Percentiles rank a stretch among this genome's conserved stretches.
These are phyloP conservation scores for Leccinum glutinopallens DNA, from an alignment of 1,284 basidiomycete genomes.

Conservation along the genomic window DNA sequence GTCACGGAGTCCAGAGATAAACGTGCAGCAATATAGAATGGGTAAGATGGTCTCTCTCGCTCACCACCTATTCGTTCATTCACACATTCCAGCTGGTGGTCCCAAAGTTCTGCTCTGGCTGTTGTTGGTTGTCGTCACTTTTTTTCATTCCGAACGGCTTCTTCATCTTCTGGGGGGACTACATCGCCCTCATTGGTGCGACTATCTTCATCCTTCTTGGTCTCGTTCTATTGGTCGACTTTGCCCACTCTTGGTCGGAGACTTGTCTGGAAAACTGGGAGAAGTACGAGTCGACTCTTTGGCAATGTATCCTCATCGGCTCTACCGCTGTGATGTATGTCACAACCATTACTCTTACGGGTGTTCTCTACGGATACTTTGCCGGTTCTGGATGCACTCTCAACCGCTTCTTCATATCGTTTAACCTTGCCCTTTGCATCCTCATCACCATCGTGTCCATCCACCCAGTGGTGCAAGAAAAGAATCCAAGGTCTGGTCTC, in stretches of 20 bases:
- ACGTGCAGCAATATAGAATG: conserved; percentile 95
- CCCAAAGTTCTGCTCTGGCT: conserved; percentile 92
- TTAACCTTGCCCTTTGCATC: conserved; percentile 85
- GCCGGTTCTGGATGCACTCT: conserved; percentile 84
- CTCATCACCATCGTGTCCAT: conserved; percentile 85
- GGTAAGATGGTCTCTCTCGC: conserved; percentile 50
- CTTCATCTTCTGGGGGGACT: conserved; percentile 97
- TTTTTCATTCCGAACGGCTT: conserved; percentile 92
- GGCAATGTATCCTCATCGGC: conserved; percentile 96
- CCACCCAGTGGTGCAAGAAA: conserved; percentile 87
- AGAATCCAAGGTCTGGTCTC: conserved; percentile 92
- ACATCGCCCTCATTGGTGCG: conserved; percentile 88
- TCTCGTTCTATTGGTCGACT: conserved; percentile 96
- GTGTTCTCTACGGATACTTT: conserved; percentile 91
- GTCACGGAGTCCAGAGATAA: conserved; percentile 90
- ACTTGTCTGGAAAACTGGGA: conserved; percentile 97
- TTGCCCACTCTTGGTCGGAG: conserved; percentile 98
- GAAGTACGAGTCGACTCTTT: conserved; percentile 81
- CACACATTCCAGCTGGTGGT: conserved; percentile 79
- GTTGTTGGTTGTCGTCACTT: conserved; percentile 75
- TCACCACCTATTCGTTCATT: conserved; percentile 13
- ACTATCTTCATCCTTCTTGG: conserved; percentile 96
- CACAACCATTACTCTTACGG: conserved; percentile 82
- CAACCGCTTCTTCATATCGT: conserved; percentile 94
- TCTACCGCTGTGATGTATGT: conserved; percentile 92